Percentiles rank a stretch among this genome's conserved stretches.
Evolutionary conservation across 2,329 filamentous ascomycete species (phyloP).

Genomic region (Tolypocladium ovalisporum): DNA sequence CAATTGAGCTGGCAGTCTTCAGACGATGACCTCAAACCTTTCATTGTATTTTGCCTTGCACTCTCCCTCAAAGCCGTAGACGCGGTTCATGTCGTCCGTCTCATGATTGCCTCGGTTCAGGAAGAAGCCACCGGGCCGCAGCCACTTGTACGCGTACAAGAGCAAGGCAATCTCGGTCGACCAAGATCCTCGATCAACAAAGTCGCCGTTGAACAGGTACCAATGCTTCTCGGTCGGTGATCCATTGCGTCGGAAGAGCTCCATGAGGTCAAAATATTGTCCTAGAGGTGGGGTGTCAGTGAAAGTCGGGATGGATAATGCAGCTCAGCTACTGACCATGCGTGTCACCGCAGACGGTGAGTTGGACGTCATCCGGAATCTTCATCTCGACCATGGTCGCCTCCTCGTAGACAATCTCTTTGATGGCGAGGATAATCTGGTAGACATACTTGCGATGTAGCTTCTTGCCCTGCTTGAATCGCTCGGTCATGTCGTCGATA

Average conservation of each 20-base stretch:
- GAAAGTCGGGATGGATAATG: background rate
- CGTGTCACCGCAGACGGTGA: slow-evolving; percentile 96
- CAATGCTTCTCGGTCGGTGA: slow-evolving; percentile 74
- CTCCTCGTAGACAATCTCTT: slow-evolving; percentile 83
- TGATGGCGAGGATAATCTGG: slow-evolving; percentile 85
- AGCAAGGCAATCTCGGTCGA: slow-evolving; percentile 92
- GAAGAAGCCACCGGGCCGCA: slow-evolving; percentile 80
- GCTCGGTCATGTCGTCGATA: slow-evolving; percentile 90
- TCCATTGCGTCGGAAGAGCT: slow-evolving; percentile 89
- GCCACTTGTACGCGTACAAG: slow-evolving; percentile 94
- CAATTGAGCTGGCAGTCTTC: background rate
- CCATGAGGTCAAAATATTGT: slow-evolving; percentile 94
- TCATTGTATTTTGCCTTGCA: slow-evolving; percentile 98
- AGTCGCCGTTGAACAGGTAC: slow-evolving; percentile 98
- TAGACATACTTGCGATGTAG: slow-evolving; percentile 95
- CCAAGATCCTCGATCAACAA: slow-evolving; percentile 96
- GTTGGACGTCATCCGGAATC: slow-evolving; percentile 62
- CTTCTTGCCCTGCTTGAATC: slow-evolving; percentile 94
- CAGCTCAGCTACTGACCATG: slow-evolving; percentile 53
- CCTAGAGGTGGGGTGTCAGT: slow-evolving; percentile 36
- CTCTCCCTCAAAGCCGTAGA: slow-evolving; percentile 97
- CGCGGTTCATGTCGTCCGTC: slow-evolving; percentile 98
- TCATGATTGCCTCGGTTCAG: slow-evolving; percentile 97
- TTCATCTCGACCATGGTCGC: slow-evolving; percentile 94
- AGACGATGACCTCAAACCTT: slow-evolving; percentile 24